Percentiles rank a stretch among this genome's conserved stretches.
These are phyloP conservation scores for Cutaneotrichosporon arboriforme DNA, from an alignment of 1,284 basidiomycete genomes.

Conservation along the genomic window DNA sequence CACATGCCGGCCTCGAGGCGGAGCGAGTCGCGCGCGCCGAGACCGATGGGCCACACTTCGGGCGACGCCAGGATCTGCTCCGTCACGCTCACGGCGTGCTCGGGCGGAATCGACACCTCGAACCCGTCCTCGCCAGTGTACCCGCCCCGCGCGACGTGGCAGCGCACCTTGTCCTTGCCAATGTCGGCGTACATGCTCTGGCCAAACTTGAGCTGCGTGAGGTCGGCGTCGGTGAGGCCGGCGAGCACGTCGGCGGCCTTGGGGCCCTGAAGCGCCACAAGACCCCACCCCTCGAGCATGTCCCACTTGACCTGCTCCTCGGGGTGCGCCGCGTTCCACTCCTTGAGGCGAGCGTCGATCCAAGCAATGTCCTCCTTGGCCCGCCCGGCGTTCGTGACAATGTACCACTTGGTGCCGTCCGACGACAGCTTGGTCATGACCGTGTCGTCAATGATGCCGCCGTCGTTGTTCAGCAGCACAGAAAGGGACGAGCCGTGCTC, in stretches of 20 bases:
- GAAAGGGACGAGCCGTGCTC: constrained; percentile 74
- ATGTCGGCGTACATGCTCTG: constrained; percentile 70
- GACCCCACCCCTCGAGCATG: constrained; percentile 75
- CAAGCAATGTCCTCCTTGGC: constrained; percentile 74
- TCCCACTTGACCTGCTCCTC: constrained; percentile 70
- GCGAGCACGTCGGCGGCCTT: constrained; percentile 74
- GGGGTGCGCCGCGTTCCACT: constrained; percentile 64
- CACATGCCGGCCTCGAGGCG: constrained; percentile 98
- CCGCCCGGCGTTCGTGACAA: constrained; percentile 93
- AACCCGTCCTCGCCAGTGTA: constrained; percentile 99
- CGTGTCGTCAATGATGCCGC: constrained; percentile 93
- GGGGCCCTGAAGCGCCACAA: constrained; percentile 89
- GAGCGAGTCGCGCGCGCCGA: constrained; percentile 88
- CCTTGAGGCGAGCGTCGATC: constrained; percentile 62
- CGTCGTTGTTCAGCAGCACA: constrained; percentile 78
- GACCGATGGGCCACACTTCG: constrained; percentile 78
- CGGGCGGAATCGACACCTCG: constrained; percentile 87
- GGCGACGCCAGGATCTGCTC: constrained; percentile 57
- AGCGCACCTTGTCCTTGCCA: constrained; percentile 56
- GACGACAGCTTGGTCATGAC: constrained; percentile 72
- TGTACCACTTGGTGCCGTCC: constrained; percentile 72
- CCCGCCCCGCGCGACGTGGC: constrained; percentile 91
- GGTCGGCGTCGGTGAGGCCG: constrained; percentile 62
- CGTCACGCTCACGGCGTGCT: constrained; percentile 66
- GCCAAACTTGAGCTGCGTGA: constrained; percentile 70